A percentile compares a stretch with the other conserved stretches of the same genome.
Conservation (phyloP, 768 basidiomycete species). For the Lepiota venenata region DNA sequence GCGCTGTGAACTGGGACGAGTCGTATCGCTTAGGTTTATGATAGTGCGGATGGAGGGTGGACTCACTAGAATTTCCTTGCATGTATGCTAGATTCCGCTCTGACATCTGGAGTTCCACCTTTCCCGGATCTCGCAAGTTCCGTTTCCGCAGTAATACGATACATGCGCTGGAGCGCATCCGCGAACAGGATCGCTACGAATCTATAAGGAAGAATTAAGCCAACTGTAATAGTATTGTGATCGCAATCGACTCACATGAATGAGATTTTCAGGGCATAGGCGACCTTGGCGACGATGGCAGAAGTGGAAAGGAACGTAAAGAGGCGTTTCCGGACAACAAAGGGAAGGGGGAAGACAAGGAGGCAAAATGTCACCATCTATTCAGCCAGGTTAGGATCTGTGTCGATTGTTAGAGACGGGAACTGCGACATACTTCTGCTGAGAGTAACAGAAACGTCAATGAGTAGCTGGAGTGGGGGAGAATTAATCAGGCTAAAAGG, state of each 20-base stretch:
- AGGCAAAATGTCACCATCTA: slow-evolving; percentile 83
- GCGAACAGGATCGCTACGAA: slow-evolving; percentile 86
- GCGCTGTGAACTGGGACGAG: slow-evolving; percentile 64
- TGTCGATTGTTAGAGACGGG: neutral
- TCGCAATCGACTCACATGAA: slow-evolving; percentile 66
- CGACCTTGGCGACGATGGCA: slow-evolving; percentile 73
- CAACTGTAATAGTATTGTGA: neutral
- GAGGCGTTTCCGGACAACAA: slow-evolving; percentile 62
- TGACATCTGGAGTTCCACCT: slow-evolving; percentile 54
- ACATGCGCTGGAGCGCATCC: slow-evolving; percentile 93
- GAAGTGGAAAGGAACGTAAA: slow-evolving; percentile 74
- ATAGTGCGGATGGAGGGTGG: neutral
- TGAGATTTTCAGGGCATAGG: slow-evolving; percentile 90
- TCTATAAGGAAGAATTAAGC: slow-evolving; percentile 26
- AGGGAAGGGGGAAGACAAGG: slow-evolving; percentile 84
- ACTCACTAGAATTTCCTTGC: slow-evolving; percentile 92
- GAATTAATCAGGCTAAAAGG: neutral
- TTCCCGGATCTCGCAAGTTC: slow-evolving; percentile 61
- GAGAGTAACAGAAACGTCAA: slow-evolving; percentile 81
- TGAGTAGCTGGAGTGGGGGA: slow-evolving; percentile 50
- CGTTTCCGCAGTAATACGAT: slow-evolving; percentile 68
- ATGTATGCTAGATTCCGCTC: slow-evolving; percentile 84
- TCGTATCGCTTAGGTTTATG: neutral
- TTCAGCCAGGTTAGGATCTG: neutral
- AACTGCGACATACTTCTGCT: slow-evolving; percentile 47